phyloP scores from a whole-genome alignment of 495 filamentous ascomycete species.

The Penicillium tannophilum region DNA sequence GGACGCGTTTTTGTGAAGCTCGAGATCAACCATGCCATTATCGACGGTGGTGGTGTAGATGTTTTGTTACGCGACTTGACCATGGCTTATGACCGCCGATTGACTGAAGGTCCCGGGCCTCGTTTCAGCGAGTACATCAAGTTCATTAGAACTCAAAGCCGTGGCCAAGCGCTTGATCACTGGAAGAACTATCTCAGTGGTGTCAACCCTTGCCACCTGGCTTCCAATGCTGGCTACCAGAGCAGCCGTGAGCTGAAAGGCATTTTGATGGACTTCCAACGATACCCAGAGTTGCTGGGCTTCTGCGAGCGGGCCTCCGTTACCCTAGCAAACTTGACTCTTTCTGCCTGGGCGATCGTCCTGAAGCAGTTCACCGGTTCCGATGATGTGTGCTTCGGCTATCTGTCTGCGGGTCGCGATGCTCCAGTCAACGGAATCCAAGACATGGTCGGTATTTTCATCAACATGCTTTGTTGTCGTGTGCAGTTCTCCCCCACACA shows the following conservation, averaged over 20 bases:
- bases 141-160: constrained; percentile 41
- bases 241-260: constrained; percentile 30
- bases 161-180: constrained; percentile 41
- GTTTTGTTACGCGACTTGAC: constrained; percentile 45
- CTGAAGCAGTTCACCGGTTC: constrained; percentile 53
- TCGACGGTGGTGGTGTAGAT: constrained; percentile 46
- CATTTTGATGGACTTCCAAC: constrained; percentile 37
- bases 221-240: constrained; percentile 9
- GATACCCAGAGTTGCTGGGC: constrained; percentile 41
- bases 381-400: constrained; percentile 62
- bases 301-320: constrained; percentile 52
- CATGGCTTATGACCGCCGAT: constrained; percentile 46
- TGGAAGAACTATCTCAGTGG: constrained; percentile 47
- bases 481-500: constrained; percentile 38
- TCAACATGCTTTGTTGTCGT: constrained; percentile 59
- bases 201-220: constrained; percentile 31
- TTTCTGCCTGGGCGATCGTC: constrained; percentile 60
- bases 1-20: constrained; percentile 49
- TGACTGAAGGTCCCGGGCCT: constrained; percentile 44
- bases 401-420: constrained; percentile 52
- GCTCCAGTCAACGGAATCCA: constrained; percentile 52
- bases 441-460: constrained; percentile 56
- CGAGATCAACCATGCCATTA: constrained; percentile 60
- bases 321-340: constrained; percentile 53
- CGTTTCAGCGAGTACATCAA: constrained; percentile 60